These are phyloP conservation scores for Hippophae rhamnoides DNA, from an alignment of 306 rosid genomes.

Conservation along the genomic window DNA sequence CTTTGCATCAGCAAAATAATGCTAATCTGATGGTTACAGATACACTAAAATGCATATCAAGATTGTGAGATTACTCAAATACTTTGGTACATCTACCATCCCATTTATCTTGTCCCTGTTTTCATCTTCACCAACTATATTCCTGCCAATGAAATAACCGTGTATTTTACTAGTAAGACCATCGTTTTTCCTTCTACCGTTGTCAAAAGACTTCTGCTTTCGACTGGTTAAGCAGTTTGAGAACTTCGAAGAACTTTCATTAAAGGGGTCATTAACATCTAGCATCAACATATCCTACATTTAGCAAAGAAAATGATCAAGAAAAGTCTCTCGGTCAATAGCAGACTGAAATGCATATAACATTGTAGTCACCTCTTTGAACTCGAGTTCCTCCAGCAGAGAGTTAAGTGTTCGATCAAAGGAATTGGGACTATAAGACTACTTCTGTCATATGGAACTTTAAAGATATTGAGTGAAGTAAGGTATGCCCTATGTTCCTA, in stretches of 20 bases:
- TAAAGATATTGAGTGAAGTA: no score
- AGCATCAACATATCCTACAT: constrained; percentile 62
- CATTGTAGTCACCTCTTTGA: constrained; percentile 47
- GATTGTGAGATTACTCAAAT: background rate
- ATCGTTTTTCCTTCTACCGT: constrained; percentile 22
- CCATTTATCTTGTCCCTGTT: constrained; percentile 34
- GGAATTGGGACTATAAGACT: no score
- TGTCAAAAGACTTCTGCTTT: constrained; percentile 26
- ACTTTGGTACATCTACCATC: constrained; percentile 36
- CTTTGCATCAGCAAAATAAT: background rate
- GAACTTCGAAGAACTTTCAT: constrained; percentile 27
- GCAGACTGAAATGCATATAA: background rate
- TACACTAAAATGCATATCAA: background rate
- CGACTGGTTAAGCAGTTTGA: constrained; percentile 33
- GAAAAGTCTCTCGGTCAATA: no score
- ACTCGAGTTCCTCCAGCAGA: constrained; percentile 46
- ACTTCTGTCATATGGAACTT: no score
- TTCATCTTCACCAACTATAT: constrained; percentile 28
- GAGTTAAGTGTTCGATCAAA: constrained; percentile 2
- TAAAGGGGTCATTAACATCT: constrained; percentile 32
- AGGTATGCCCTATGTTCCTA: no score
- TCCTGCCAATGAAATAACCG: constrained; percentile 29
- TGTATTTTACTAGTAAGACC: constrained; percentile 23
- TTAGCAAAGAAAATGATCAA: background rate
- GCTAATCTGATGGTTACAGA: constrained; percentile 1